These are phyloP conservation scores for Colletotrichum agaves DNA, from an alignment of 2,329 filamentous ascomycete genomes.

Conservation along the genomic window DNA sequence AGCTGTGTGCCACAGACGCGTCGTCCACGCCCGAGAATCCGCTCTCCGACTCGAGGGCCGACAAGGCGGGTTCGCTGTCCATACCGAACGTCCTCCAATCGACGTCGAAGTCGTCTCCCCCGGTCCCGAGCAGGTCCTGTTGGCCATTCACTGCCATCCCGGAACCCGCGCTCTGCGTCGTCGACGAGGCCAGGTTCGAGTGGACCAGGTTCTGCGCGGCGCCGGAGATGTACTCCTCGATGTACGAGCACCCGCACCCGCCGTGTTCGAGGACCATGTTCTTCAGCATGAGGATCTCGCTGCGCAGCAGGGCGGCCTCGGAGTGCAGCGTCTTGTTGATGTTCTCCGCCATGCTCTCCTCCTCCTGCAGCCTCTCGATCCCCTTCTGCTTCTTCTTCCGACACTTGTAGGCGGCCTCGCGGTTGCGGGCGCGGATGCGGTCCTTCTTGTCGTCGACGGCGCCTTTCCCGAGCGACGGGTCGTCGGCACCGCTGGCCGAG, in stretches of 20 bases:
- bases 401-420: constrained; percentile 39
- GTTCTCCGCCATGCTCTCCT: constrained; percentile 38
- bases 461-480: background rate
- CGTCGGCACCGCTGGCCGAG: constrained; percentile 21
- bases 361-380: constrained; percentile 33
- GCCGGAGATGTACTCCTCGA: constrained; percentile 36
- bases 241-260: constrained; percentile 32
- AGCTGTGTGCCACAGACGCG: background rate
- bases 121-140: background rate
- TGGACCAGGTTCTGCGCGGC: constrained; percentile 29
- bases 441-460: constrained; percentile 27
- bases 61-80: background rate
- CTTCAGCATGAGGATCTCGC: constrained; percentile 37
- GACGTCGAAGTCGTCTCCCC: background rate
- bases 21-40: constrained; percentile 25
- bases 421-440: constrained; percentile 34
- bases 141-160: background rate
- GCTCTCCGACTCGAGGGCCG: background rate
- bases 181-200: constrained; percentile 5
- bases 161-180: background rate
- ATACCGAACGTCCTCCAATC: constrained; percentile 27
- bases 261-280: constrained; percentile 36
- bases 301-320: constrained; percentile 24
- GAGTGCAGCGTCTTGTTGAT: constrained; percentile 30
- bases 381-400: constrained; percentile 37